Evolutionary conservation across 495 filamentous ascomycete genomes (phyloP).

Genomic region (Annulohypoxylon bovei): DNA sequence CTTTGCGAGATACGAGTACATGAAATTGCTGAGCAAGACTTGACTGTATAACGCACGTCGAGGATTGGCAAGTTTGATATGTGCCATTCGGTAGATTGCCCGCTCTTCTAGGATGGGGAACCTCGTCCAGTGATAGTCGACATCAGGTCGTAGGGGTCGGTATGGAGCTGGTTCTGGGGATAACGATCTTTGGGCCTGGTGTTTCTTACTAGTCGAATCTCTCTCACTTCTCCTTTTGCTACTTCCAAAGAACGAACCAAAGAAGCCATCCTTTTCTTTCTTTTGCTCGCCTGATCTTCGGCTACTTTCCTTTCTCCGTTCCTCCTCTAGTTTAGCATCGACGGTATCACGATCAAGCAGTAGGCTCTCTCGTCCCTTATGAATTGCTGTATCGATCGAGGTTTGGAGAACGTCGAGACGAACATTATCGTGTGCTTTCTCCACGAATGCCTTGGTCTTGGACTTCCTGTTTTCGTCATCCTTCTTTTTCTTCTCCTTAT

Average conservation of each 20-base stretch:
- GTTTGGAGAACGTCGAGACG: slow-evolving; percentile 83
- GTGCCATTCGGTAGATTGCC: slow-evolving; percentile 97
- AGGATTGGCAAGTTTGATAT: slow-evolving; percentile 98
- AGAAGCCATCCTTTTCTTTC: slow-evolving; percentile 87
- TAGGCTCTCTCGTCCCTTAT: slow-evolving; percentile 82
- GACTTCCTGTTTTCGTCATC: slow-evolving; percentile 65
- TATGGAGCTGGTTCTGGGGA: slow-evolving; percentile 82
- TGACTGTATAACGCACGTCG: slow-evolving; percentile 92
- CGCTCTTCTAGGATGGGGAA: slow-evolving; percentile 96
- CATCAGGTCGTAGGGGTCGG: slow-evolving; percentile 77
- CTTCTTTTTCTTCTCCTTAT: slow-evolving; percentile 68
- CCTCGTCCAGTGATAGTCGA: slow-evolving; percentile 94
- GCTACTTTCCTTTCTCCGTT: slow-evolving; percentile 81
- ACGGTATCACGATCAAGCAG: slow-evolving; percentile 79
- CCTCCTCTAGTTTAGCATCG: slow-evolving; percentile 79
- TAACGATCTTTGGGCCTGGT: slow-evolving; percentile 73
- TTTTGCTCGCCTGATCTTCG: slow-evolving; percentile 81
- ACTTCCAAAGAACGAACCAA: slow-evolving; percentile 90
- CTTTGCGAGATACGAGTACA: slow-evolving; percentile 99
- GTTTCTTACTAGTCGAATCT: slow-evolving; percentile 73
- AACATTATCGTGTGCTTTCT: slow-evolving; percentile 75
- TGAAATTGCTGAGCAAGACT: slow-evolving; percentile 98
- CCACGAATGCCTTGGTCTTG: slow-evolving; percentile 63
- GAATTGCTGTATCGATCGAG: slow-evolving; percentile 71
- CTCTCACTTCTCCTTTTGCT: slow-evolving; percentile 82